phyloP scores from a whole-genome alignment of 2,329 filamentous ascomycete species.

The Venturia oleaginea region DNA sequence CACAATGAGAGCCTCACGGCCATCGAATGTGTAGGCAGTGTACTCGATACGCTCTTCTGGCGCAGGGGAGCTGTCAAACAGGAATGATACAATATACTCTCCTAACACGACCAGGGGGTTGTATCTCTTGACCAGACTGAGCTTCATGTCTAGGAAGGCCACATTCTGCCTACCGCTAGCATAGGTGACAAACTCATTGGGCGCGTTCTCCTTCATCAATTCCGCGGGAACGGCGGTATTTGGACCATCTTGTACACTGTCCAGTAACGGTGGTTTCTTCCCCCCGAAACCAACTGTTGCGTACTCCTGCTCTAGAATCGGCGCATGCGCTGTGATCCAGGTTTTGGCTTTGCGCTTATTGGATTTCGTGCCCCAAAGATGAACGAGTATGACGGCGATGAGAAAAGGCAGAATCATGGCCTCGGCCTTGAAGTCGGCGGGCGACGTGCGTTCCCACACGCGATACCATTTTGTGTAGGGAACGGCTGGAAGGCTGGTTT shows the following conservation, averaged over 20 bases:
- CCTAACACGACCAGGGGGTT: slow-evolving; percentile 63
- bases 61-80: slow-evolving; percentile 65
- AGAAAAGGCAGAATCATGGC: slow-evolving; percentile 71
- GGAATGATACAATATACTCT: slow-evolving; percentile 62
- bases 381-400: slow-evolving; percentile 63
- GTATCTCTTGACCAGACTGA: slow-evolving; percentile 76
- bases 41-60: slow-evolving; percentile 69
- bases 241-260: slow-evolving; percentile 38
- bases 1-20: slow-evolving; percentile 72
- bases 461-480: slow-evolving; percentile 96
- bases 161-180: slow-evolving; percentile 87
- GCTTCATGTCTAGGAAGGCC: slow-evolving; percentile 78
- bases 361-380: slow-evolving; percentile 68
- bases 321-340: slow-evolving; percentile 70
- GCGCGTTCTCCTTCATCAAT: slow-evolving; percentile 74
- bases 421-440: slow-evolving; percentile 81
- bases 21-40: slow-evolving; percentile 80
- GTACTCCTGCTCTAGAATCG: slow-evolving; percentile 70
- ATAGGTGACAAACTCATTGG: slow-evolving; percentile 80
- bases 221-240: slow-evolving; percentile 43
- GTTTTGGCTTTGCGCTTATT: slow-evolving; percentile 73
- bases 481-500: slow-evolving; percentile 36
- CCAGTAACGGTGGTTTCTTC: slow-evolving; percentile 36
- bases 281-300: slow-evolving; percentile 73
- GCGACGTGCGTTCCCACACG: slow-evolving; percentile 79